These are phyloP conservation scores for Thalassiosira allenii DNA, from an alignment of 352 stramenopile genomes.

Conservation along the genomic window DNA sequence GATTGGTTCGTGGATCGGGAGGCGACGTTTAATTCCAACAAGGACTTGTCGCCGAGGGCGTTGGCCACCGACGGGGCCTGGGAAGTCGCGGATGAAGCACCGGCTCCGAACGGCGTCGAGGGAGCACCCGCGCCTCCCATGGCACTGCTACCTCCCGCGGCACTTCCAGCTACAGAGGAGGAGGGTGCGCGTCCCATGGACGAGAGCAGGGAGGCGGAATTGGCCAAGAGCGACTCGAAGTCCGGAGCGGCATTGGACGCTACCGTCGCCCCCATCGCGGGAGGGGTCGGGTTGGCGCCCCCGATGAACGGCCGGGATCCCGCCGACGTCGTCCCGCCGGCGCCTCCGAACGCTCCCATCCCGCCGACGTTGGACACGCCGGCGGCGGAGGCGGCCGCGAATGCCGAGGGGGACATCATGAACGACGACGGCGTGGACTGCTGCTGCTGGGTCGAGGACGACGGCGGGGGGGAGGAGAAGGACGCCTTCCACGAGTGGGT, in stretches of 20 bases:
- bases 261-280: not conserved
- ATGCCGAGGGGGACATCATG: not conserved
- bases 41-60: slow-evolving; percentile 23
- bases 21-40: slow-evolving; percentile 24
- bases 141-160: not conserved
- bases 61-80: not conserved
- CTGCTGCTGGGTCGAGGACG: not conserved
- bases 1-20: not conserved
- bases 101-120: not conserved
- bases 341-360: not conserved
- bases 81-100: not conserved
- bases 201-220: slow-evolving; percentile 33
- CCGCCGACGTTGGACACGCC: not conserved
- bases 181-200: slow-evolving; percentile 13
- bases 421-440: not conserved
- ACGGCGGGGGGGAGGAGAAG: slow-evolving; percentile 7
- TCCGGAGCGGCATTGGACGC: not conserved
- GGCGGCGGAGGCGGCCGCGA: not conserved
- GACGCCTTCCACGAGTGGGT: slow-evolving; percentile 49
- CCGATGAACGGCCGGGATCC: slow-evolving; percentile 21
- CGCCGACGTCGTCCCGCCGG: not conserved
- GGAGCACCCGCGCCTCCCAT: not conserved
- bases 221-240: slow-evolving; percentile 51
- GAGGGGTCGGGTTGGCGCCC: not conserved
- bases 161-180: not conserved